Conservation (phyloP, 208 protist species). For the Endotrypanum monterogeii region DNA sequence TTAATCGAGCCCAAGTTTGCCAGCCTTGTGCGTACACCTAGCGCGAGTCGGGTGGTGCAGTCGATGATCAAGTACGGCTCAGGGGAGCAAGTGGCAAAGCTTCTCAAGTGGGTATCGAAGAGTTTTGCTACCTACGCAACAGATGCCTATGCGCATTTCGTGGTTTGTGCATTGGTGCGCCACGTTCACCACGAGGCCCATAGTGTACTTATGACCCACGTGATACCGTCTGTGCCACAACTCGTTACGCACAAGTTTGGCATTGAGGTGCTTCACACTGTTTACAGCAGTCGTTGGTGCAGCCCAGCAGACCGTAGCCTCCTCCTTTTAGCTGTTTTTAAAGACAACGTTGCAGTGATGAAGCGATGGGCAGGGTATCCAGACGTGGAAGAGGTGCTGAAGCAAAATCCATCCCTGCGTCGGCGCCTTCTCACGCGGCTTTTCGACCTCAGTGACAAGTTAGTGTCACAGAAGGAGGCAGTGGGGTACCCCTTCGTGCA, state of each 20-base stretch:
- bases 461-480: slow-evolving; percentile 90
- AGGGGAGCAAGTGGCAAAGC: slow-evolving; percentile 53
- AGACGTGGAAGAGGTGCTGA: slow-evolving; percentile 70
- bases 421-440: slow-evolving; percentile 78
- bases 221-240: slow-evolving; percentile 69
- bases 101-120: slow-evolving; percentile 61
- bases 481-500: slow-evolving; percentile 86
- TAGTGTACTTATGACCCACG: slow-evolving; percentile 54
- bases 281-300: slow-evolving; percentile 85
- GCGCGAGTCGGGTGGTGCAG: slow-evolving; percentile 84
- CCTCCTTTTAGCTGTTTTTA: slow-evolving; percentile 82
- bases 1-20: slow-evolving; percentile 83
- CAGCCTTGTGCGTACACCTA: slow-evolving; percentile 67
- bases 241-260: slow-evolving; percentile 88
- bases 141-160: slow-evolving; percentile 88
- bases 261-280: slow-evolving; percentile 77
- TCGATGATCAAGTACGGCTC: slow-evolving; percentile 93
- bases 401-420: slow-evolving; percentile 57
- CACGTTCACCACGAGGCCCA: slow-evolving; percentile 83
- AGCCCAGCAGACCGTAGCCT: slow-evolving; percentile 66
- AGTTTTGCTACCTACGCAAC: slow-evolving; percentile 65
- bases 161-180: slow-evolving; percentile 77
- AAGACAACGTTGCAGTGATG: slow-evolving; percentile 85
- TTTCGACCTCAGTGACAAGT: slow-evolving; percentile 87
- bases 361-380: slow-evolving; percentile 87